phyloP scores from a whole-genome alignment of 805 yeast genomes.

The Teunomyces gatunensis region DNA sequence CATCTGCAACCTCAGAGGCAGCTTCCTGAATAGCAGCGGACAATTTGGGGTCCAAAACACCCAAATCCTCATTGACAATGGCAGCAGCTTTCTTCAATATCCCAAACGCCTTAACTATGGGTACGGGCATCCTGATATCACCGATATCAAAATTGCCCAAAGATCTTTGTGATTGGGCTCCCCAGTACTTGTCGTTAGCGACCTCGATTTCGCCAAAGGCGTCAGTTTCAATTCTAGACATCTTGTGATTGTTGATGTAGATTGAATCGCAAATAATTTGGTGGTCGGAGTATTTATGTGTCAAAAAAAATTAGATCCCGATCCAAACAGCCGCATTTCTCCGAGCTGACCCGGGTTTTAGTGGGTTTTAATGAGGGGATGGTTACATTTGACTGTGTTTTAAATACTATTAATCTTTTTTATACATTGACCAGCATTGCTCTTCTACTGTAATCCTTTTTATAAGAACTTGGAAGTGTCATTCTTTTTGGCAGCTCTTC shows the following conservation, averaged over 20 bases:
- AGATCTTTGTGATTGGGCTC: conserved; percentile 40
- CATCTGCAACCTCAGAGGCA: conserved; percentile 37
- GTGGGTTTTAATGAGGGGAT: neutral
- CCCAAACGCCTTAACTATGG: conserved; percentile 36
- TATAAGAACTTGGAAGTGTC: conserved; percentile 12
- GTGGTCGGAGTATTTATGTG: neutral
- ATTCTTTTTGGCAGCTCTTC: conserved; percentile 23
- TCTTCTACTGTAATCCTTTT: neutral
- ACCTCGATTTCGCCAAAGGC: conserved; percentile 40
- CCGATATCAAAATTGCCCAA: conserved; percentile 39
- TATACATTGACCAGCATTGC: neutral
- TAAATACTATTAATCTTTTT: neutral
- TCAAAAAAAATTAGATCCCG: neutral
- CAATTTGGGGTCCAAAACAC: conserved; percentile 30
- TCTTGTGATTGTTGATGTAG: neutral
- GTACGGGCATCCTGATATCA: conserved; percentile 35
- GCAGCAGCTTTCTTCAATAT: conserved; percentile 40
- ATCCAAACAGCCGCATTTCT: neutral
- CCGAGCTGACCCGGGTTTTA: neutral
- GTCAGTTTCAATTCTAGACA: conserved; percentile 33
- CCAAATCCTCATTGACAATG: conserved; percentile 32
- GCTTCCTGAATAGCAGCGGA: conserved; percentile 35
- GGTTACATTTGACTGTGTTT: neutral
- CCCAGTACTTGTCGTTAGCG: conserved; percentile 34
- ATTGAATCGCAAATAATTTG: neutral